Percentiles rank a stretch among this genome's conserved stretches.
Conservation (phyloP, 352 stramenopile species). For the Nothophytophthora sp. region DNA sequence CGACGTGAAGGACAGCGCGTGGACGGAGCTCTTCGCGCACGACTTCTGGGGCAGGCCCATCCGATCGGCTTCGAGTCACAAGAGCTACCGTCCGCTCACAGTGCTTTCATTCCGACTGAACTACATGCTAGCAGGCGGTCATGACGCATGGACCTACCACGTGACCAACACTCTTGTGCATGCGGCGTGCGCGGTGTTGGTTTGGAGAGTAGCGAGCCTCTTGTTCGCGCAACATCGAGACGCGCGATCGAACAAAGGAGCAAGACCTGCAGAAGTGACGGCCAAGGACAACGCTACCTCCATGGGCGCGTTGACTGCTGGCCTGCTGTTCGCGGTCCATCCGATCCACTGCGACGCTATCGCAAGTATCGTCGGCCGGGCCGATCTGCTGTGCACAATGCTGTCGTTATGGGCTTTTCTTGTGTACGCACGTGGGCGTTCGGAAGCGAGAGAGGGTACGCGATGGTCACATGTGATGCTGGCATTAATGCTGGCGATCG, state of each 20-base stretch:
- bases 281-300: not conserved
- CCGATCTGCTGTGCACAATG: conserved; percentile 84
- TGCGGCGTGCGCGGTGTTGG: conserved; percentile 51
- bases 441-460: conserved; percentile 8
- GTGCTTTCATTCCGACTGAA: conserved; percentile 79
- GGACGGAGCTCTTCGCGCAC: conserved; percentile 60
- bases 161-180: conserved; percentile 79
- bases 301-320: conserved; percentile 29
- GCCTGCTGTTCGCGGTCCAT: conserved; percentile 90
- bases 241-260: not conserved
- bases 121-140: conserved; percentile 41
- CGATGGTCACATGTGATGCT: conserved; percentile 19
- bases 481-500: conserved; percentile 21
- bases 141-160: conserved; percentile 67
- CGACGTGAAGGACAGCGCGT: conserved; percentile 45
- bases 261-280: not conserved
- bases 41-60: conserved; percentile 90
- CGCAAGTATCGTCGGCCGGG: conserved; percentile 89
- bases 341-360: conserved; percentile 91
- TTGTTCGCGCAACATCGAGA: conserved; percentile 26
- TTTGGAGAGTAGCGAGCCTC: conserved; percentile 45
- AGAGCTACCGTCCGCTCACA: conserved; percentile 88
- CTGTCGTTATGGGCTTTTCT: conserved; percentile 69
- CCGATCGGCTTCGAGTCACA: conserved; percentile 62
- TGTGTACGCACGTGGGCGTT: conserved; percentile 41